A percentile compares a stretch with the other conserved stretches of the same genome.
Evolutionary conservation across 2,329 filamentous ascomycete species (phyloP).

Genomic region (Ophiostoma pallidulum): DNA sequence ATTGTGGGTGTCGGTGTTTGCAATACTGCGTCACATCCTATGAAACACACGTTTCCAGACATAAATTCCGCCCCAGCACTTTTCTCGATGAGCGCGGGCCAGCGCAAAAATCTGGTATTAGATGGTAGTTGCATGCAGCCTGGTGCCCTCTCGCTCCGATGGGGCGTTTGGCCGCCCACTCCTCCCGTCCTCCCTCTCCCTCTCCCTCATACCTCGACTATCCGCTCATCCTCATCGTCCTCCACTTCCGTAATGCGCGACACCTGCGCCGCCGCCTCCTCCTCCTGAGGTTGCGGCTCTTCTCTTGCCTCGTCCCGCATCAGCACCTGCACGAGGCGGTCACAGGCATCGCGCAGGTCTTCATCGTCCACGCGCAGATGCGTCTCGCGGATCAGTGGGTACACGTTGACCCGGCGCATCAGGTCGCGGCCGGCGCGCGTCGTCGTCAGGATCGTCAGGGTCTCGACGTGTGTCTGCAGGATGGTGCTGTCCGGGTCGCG

Average conservation of each 20-base stretch:
- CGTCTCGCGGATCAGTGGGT: conserved; percentile 79
- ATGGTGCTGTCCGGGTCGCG: conserved; percentile 69
- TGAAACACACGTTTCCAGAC: too few relatives aligned
- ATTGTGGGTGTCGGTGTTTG: too few relatives aligned
- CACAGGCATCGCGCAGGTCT: conserved; percentile 72
- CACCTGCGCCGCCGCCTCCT: conserved; percentile 20
- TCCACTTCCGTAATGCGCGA: conserved; percentile 33
- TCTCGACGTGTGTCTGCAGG: conserved; percentile 81
- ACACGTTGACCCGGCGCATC: conserved; percentile 70
- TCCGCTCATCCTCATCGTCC: conserved; percentile 43
- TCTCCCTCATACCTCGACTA: conserved; percentile 37
- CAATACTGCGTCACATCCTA: too few relatives aligned
- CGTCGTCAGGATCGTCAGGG: conserved; percentile 71
- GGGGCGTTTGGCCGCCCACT: too few relatives aligned
- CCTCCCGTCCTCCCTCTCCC: too few relatives aligned
- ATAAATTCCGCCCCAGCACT: too few relatives aligned
- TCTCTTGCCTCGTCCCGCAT: conserved; percentile 58
- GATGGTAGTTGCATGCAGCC: too few relatives aligned
- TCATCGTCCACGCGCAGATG: conserved; percentile 72
- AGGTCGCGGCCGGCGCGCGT: conserved; percentile 65
- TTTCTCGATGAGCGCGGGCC: too few relatives aligned
- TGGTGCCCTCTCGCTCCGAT: too few relatives aligned
- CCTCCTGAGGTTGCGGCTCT: conserved; percentile 32
- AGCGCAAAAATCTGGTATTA: too few relatives aligned
- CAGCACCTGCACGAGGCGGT: conserved; percentile 80